Evolutionary conservation across 139 green algal genomes (phyloP).

Genomic region (Eudorina sp.): DNA sequence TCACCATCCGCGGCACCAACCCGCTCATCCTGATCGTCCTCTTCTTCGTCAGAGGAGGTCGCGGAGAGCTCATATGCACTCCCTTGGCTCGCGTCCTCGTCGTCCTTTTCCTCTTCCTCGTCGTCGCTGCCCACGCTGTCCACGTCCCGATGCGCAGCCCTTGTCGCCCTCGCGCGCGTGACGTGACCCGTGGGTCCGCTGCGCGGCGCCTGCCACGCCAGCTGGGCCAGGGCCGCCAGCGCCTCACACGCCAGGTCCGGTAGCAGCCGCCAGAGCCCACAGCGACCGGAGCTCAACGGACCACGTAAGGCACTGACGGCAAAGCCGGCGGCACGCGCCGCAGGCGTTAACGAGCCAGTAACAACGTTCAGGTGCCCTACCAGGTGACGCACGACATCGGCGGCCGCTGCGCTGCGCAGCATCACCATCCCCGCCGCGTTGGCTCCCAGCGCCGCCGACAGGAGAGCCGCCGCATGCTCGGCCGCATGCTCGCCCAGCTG

Average conservation of each 20-base stretch:
- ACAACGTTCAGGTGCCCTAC: background rate
- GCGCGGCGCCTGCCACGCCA: conserved; percentile 25
- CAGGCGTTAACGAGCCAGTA: background rate
- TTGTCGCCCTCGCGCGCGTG: too few relatives aligned
- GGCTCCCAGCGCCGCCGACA: conserved; percentile 32
- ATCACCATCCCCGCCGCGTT: conserved; percentile 35
- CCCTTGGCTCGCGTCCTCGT: background rate
- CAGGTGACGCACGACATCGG: background rate
- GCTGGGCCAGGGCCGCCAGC: conserved; percentile 12
- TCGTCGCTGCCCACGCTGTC: background rate
- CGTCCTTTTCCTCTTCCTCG: background rate
- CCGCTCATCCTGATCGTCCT: background rate
- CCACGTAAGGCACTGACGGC: background rate
- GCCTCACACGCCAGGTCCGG: background rate
- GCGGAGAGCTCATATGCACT: background rate
- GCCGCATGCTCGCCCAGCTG: background rate
- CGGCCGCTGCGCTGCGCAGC: background rate
- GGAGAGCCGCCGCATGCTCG: background rate
- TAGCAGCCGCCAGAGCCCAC: background rate
- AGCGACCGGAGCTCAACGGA: background rate
- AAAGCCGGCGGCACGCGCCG: background rate
- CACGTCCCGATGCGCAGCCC: background rate
- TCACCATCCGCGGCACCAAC: background rate
- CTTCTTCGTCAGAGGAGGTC: background rate
- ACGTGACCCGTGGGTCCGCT: background rate